Evolutionary conservation across 371 early-diverging fungal species (phyloP), one percentile per base, ranked within the genome.

Genomic region (Mortierella sp.): DNA sequence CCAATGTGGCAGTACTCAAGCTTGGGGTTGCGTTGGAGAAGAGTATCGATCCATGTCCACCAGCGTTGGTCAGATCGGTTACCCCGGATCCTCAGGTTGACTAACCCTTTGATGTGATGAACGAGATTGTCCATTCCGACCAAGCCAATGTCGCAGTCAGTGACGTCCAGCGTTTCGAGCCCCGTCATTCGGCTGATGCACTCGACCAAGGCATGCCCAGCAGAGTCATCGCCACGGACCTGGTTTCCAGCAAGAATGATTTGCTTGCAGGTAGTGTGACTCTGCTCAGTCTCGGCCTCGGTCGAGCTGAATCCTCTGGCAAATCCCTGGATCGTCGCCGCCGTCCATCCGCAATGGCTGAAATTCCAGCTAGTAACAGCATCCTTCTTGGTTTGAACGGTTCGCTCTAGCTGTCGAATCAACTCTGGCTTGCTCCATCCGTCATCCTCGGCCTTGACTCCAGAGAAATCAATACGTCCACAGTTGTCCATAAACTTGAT

Each of bases 41-140:
- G 73, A 21, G 47, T 31, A 11, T 84, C 80, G 78, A 80, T 78
- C 80, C 84, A 84, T 47, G 78, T 75, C 84, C 84, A 84, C 84
- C 84, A 84, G n/a, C 73, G 63, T 9, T 73, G 76, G 38, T 80
- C 84, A 3, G 58, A 57, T 26, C 77, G 28, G 63, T 84, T 84
- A 10, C 80, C 80, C 34, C 58, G 65, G 21, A 84, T 16, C 28
- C 75, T 78, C 50, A 84, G 54, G 47, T 70, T 74, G 21, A n/a
- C 42, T 1, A 80, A 8, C 0, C 45, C 75, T 4, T 34, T 11
- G 19, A 84, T 38, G 14, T 70, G 65, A 47, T 80, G 77, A 2
- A 78, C 76, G 14, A 84, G 70, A 19, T 47, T 31, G 24, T 80
- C 74, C 77, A 80, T 80, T 4, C 70, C 78, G 38, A 48, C 44